These are phyloP conservation scores for Mycosphaerella sp. DNA, from an alignment of 2,329 filamentous ascomycete species.

Conservation along the genomic window DNA sequence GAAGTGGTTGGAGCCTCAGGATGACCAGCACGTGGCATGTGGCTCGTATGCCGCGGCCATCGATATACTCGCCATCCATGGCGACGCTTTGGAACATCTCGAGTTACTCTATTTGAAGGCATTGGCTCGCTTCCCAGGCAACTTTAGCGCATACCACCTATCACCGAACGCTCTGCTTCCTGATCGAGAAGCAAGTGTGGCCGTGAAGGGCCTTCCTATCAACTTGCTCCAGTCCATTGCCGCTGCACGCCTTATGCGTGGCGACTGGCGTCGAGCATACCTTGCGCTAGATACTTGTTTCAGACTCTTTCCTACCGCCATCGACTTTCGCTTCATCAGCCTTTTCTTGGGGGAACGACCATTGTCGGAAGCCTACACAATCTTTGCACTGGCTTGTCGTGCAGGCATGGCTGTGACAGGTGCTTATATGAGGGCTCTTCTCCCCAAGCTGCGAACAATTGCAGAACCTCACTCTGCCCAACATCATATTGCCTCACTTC, in stretches of 20 bases:
- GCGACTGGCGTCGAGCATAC: conserved; percentile 46
- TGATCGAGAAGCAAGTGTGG: conserved; percentile 35
- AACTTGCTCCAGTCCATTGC: conserved; percentile 45
- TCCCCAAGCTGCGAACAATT: conserved; percentile 30
- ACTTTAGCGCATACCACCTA: conserved; percentile 44
- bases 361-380: conserved; percentile 42
- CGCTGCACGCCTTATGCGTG: conserved; percentile 41
- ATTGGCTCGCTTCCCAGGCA: conserved; percentile 44
- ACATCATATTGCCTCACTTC: conserved; percentile 23
- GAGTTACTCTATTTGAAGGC: conserved; percentile 44
- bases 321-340: conserved; percentile 41
- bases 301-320: conserved; percentile 41
- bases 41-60: conserved; percentile 47
- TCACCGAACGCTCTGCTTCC: conserved; percentile 43
- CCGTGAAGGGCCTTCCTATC: conserved; percentile 37
- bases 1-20: conserved; percentile 43
- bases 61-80: conserved; percentile 42
- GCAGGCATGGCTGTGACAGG: conserved; percentile 37
- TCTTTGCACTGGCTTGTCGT: conserved; percentile 46
- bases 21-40: conserved; percentile 38
- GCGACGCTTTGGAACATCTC: conserved; percentile 37
- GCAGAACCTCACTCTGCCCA: conserved; percentile 15
- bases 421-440: conserved; percentile 31
- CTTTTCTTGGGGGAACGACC: conserved; percentile 44
- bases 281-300: conserved; percentile 46